Base-by-base conservation (phyloP, 2,329 filamentous ascomycete species). In the Alternaria incomplexa region DNA sequence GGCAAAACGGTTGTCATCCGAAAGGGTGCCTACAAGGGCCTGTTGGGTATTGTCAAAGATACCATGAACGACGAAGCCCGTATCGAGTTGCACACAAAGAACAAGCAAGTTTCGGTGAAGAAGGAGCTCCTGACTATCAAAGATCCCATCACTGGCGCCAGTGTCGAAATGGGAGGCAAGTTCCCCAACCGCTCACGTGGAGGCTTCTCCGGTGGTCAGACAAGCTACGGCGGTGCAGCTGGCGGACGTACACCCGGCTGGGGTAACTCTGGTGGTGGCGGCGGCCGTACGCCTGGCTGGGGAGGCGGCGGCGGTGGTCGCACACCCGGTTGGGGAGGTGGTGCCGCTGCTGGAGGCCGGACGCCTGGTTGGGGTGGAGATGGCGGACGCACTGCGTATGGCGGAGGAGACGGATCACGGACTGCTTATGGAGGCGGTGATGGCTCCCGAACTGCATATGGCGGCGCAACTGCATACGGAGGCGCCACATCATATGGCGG, bases 41-140 rank as follows among this genome's bases (percentile, higher is more conserved):
- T 97, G 46, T 84, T 98, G 45, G 96, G 96, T 72, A 97, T 97
- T 69, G 94, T 99, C 72, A 97, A 97, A 78, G 95, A 98, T 77
- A 91, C 95, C 1, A 97, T 93, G 7, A 94, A 96, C 72, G 88
- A 88, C 4, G 89, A 91, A 73, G 95, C 93, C 28, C 91, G 94
- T 66, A 91, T 99, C 45, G 96, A 99, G 81, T 84, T 99, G 43
- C 95, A 98, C 77, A 94, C 94, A 6, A 97, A 97, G 83, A 93
- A 90, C 82, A 98, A 97, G 84, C 91, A 92, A 15, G 89, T 98
- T 65, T 93, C 91, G 8, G 88, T 98, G 36, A 87, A 89, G 20
- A 96, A 96, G 77, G 90, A 91, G 11, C 88, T 91, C 61, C 83
- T 99, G n/a, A 88, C 88, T 23, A 91, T 96, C 81, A 94, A 95